Evolutionary conservation across 441 rosid species (phyloP).

Genomic region (Pelargonium cotyledonis): DNA sequence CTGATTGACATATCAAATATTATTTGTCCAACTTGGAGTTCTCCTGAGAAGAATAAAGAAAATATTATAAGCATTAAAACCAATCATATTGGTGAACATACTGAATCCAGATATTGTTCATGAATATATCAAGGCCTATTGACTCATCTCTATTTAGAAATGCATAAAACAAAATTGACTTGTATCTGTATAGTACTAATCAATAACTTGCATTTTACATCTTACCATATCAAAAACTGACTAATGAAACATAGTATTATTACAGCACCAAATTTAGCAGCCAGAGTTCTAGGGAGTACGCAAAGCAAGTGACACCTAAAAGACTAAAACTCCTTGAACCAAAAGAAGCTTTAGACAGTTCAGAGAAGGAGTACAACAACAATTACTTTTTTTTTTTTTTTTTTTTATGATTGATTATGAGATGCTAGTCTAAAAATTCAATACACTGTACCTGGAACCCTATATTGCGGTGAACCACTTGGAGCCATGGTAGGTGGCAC

Average conservation of each 20-base stretch:
- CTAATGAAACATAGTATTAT: background rate
- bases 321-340: no score
- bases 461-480: constrained; percentile 22
- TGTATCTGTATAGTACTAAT: background rate
- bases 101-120: background rate
- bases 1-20: constrained; percentile 51
- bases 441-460: constrained; percentile 39
- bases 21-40: constrained; percentile 47
- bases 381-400: no score
- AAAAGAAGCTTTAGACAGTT: no score
- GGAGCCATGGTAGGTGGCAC: constrained; percentile 35
- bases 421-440: constrained; percentile 12
- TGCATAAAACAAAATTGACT: background rate
- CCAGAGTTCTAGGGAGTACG: no score
- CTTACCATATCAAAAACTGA: background rate
- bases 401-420: constrained; percentile 2
- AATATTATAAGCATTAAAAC: constrained; percentile 12
- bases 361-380: background rate
- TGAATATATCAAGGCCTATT: background rate
- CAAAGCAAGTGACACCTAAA: no score
- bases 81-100: background rate
- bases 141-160: background rate
- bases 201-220: no score
- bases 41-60: constrained; percentile 29
- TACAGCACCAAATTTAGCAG: no score